A percentile compares a stretch with the other conserved stretches of the same genome.
Evolutionary conservation across 2,329 filamentous ascomycete genomes (phyloP).

Genomic region (Diaporthe australafricana): DNA sequence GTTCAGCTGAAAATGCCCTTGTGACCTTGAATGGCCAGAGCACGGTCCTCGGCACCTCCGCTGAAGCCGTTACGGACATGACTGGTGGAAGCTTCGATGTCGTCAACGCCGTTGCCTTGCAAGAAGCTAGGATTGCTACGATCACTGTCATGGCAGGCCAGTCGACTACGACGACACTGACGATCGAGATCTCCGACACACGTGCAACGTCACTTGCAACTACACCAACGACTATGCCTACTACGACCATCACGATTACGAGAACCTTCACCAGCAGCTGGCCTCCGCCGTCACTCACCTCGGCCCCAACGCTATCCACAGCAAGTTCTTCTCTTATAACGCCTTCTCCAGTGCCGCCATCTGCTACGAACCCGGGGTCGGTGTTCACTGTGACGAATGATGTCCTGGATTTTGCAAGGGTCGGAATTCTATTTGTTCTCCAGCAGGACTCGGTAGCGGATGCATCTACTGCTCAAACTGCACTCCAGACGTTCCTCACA

Average conservation of each 20-base stretch:
- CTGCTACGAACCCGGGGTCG: constrained; percentile 44
- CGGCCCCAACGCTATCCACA: constrained; percentile 43
- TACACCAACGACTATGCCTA: constrained; percentile 37
- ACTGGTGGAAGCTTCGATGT: constrained; percentile 35
- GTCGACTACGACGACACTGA: constrained; percentile 49
- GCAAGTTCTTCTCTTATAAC: constrained; percentile 36
- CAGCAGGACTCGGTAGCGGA: constrained; percentile 63
- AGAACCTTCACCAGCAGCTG: constrained; percentile 43
- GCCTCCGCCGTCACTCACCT: constrained; percentile 38
- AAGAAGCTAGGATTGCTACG: constrained; percentile 44
- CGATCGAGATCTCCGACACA: constrained; percentile 40
- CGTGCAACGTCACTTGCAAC: constrained; percentile 22
- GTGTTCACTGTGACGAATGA: constrained; percentile 65
- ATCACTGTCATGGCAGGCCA: constrained; percentile 48
- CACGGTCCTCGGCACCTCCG: constrained; percentile 47
- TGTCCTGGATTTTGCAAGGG: constrained; percentile 72
- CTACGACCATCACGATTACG: constrained; percentile 43
- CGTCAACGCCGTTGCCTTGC: constrained; percentile 39
- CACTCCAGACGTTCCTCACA: constrained; percentile 67
- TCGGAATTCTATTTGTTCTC: constrained; percentile 71
- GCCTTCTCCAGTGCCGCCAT: constrained; percentile 38
- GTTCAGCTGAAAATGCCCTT: constrained; percentile 86
- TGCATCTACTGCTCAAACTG: constrained; percentile 65
- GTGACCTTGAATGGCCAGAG: constrained; percentile 80
- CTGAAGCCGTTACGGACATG: constrained; percentile 43